Evolutionary conservation across 805 yeast genomes (phyloP), one percentile per base, ranked within the genome.

Genomic region (Schwanniomyces vanrijiae): DNA sequence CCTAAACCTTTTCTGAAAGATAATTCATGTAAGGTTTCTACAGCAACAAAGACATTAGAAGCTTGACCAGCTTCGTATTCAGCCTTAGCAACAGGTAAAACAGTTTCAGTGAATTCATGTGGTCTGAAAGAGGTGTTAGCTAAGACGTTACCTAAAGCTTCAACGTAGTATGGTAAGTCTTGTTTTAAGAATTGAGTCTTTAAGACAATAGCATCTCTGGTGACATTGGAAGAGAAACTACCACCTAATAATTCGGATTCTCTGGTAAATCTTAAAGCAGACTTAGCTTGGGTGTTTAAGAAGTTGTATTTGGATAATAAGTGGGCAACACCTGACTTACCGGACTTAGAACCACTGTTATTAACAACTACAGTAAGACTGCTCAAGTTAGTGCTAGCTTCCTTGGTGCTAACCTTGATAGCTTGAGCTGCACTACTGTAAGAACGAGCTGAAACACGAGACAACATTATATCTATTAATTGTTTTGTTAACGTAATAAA

Each of bases 241-340:
- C 96, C 98, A 57, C 99, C 98, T 55, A 92, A 78, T 55, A 94
- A 81, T 76, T 92, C 99, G 43, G 91, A 75, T 75, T 94, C 99
- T 73, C 99, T 88, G 64, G 90, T 87, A 62, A 91, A 78, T 76
- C 98, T 88, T 66, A 94, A 79, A 20, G 94, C 96, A 16, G 97
- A 86, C 69, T 90, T 89, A 59, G 82, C 68, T 52, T 77, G 77
- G 47, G 96, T 90, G 78, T 87, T 85, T 65, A 86, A 82, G 77
- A 86, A 94, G 60, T 85, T 86, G 69, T 83, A 90, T 69, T 90
- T 82, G 62, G 92, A 81, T 62, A 91, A 78, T 54, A 90, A 73
- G 70, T 92, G 97, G 39, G 97, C 78, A 56, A 86, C 72, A 73
- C 98, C 99, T 47, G 91, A 84, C 55, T 77, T 70, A 43, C 79